Conservation (phyloP, 2,329 filamentous ascomycete genomes). For the Neoarthrinium moseri region DNA sequence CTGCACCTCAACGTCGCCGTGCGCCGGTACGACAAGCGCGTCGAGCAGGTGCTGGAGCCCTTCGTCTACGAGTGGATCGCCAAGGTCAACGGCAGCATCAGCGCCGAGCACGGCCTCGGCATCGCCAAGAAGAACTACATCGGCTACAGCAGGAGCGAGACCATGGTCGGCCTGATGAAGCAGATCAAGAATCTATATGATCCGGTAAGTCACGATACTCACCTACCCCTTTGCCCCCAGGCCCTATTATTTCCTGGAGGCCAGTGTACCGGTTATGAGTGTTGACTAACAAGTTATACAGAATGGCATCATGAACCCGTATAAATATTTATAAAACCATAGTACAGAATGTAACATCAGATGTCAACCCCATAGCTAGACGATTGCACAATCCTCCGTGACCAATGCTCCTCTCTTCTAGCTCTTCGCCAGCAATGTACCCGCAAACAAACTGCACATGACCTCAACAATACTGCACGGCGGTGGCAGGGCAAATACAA, state of each 20-base stretch:
- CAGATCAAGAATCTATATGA: constrained; percentile 93
- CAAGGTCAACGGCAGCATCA: constrained; percentile 86
- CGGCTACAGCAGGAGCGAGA: constrained; percentile 85
- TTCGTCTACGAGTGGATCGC: constrained; percentile 98
- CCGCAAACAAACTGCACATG: no score
- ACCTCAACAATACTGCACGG: no score
- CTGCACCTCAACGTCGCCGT: constrained; percentile 89
- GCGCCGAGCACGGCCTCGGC: constrained; percentile 91
- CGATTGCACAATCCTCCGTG: no score
- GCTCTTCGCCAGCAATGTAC: neutral
- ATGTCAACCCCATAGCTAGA: no score
- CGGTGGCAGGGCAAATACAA: no score
- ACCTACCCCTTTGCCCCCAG: constrained; percentile 12
- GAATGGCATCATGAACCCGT: constrained; percentile 99
- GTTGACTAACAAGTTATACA: constrained; percentile 40
- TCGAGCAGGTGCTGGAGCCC: constrained; percentile 86
- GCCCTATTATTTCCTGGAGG: no score
- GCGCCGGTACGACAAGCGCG: constrained; percentile 77
- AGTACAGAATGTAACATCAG: constrained; percentile 6
- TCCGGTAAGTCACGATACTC: constrained; percentile 63
- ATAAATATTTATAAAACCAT: constrained; percentile 78
- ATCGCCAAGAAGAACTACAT: constrained; percentile 96
- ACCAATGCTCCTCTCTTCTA: no score
- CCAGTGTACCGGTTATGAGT: no score
- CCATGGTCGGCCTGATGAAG: constrained; percentile 88